Base-by-base conservation (phyloP, 2,329 filamentous ascomycete species). In the Colletotrichum spaethianum region DNA sequence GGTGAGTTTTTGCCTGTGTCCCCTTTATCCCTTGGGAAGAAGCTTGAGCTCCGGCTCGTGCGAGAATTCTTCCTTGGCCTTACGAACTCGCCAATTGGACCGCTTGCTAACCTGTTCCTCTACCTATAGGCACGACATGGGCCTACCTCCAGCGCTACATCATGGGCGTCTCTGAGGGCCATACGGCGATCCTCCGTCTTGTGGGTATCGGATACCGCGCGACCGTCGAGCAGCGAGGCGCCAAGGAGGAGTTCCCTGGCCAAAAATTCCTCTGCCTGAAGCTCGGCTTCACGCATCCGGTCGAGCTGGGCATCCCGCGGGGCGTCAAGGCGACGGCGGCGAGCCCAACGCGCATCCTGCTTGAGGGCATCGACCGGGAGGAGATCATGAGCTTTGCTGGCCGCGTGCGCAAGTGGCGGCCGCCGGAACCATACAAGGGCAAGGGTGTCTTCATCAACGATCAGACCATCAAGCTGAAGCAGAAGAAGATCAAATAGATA, bases 391-490 rank as follows among this genome's bases (percentile, higher is more conserved):
- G 93, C 70, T 98, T 98, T 82, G 96, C 96, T 23, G 96, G 96
- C 0, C 87, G 92, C 77, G 97, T 99, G 76, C 89, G 94, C 77
- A 89, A 87, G 83, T 98, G 96, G 96, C 92, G 96, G 80, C 90
- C 89, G 75, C 96, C 96, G 38, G 96, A 99, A 85, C 96, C 96
- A 75, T 99, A 99, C 85, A 99, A 99, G 90, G 96, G 96, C 76
- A 98, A 99, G 91, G 96, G 96, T 78, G 97, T 99, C 77, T 99
- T 98, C 82, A 92, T 99, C 78, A 97, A 98, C 80, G 94, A 95
- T 75, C 95, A 99, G 88, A 98, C 95, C 38, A 98, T 99, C 85
- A 97, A 93, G 89, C 83, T 99, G 83, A 99, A 99, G 92, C 93
- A 94, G 79, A 99, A 98, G 93, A 96, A 96, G 90, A 94, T 96